Evolutionary conservation across 169 alveolate species (phyloP).

Genomic region (Plasmodium cynomolgi): DNA sequence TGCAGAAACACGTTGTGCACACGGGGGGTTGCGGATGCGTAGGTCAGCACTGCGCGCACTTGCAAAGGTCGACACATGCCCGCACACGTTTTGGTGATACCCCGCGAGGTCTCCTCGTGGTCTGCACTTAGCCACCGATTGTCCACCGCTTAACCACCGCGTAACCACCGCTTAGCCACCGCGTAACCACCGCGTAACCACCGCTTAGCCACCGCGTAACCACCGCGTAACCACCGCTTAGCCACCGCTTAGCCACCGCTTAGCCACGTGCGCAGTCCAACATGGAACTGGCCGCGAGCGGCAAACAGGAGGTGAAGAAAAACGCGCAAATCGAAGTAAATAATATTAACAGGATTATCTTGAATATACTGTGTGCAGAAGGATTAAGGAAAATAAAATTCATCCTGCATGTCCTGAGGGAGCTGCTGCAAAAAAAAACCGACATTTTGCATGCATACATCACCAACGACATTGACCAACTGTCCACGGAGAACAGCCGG

Average conservation of each 20-base stretch:
- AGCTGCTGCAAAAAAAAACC: conserved; percentile 37
- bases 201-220: too few relatives aligned
- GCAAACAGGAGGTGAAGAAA: conserved; percentile 3
- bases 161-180: too few relatives aligned
- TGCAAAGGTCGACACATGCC: neutral
- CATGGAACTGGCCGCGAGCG: conserved; percentile 1
- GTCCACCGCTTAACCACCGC: too few relatives aligned
- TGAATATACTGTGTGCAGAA: conserved; percentile 53
- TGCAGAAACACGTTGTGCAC: neutral
- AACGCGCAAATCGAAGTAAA: conserved; percentile 23
- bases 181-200: too few relatives aligned
- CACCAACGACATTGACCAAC: conserved; percentile 45
- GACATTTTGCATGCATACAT: conserved; percentile 58
- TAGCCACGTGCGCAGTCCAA: neutral
- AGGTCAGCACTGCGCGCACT: neutral
- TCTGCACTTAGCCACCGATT: too few relatives aligned
- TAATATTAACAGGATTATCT: conserved; percentile 48
- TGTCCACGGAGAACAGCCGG: conserved; percentile 35
- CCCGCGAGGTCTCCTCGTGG: neutral
- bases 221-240: too few relatives aligned
- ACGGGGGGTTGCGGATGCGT: neutral
- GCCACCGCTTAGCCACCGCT: too few relatives aligned
- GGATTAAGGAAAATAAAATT: conserved; percentile 60
- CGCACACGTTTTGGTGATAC: neutral
- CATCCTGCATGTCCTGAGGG: conserved; percentile 41